These are phyloP conservation scores for Diddensiella caesifluorescens DNA, from an alignment of 805 yeast species.

Conservation along the genomic window DNA sequence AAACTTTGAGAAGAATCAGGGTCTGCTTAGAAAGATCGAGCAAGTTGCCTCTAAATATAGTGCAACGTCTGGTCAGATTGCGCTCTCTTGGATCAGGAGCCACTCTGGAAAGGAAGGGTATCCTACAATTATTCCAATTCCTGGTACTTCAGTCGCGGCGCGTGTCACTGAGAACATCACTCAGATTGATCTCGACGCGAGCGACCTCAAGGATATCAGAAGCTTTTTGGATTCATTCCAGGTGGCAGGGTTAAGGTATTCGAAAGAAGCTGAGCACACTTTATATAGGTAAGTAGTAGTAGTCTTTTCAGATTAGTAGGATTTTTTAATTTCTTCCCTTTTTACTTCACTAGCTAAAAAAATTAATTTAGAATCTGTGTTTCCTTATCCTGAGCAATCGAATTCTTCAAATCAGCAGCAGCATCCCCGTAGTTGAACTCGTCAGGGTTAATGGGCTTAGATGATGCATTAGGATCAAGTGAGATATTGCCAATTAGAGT, in stretches of 20 bases:
- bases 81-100: slow-evolving; percentile 60
- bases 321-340: background rate
- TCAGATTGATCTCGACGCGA: slow-evolving; percentile 42
- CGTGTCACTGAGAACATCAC: slow-evolving; percentile 60
- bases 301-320: background rate
- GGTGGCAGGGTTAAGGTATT: slow-evolving; percentile 56
- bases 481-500: slow-evolving; percentile 31
- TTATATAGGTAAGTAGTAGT: background rate
- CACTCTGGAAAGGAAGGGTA: slow-evolving; percentile 34
- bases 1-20: slow-evolving; percentile 48
- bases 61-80: slow-evolving; percentile 58
- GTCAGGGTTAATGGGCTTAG: slow-evolving; percentile 3
- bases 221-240: slow-evolving; percentile 39
- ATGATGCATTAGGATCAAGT: slow-evolving; percentile 15
- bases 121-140: slow-evolving; percentile 69
- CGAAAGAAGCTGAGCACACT: slow-evolving; percentile 17
- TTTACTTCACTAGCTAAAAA: background rate
- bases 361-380: slow-evolving; percentile 39
- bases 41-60: slow-evolving; percentile 44
- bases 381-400: slow-evolving; percentile 22
- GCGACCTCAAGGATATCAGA: slow-evolving; percentile 51
- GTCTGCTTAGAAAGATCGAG: slow-evolving; percentile 44
- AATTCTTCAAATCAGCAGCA: slow-evolving; percentile 14
- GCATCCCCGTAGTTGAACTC: slow-evolving; percentile 2
- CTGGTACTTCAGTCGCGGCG: slow-evolving; percentile 59